Evolutionary conservation across 257 asterid species (phyloP), one percentile per base, ranked within the genome.

Genomic region (Solanum sitiens): DNA sequence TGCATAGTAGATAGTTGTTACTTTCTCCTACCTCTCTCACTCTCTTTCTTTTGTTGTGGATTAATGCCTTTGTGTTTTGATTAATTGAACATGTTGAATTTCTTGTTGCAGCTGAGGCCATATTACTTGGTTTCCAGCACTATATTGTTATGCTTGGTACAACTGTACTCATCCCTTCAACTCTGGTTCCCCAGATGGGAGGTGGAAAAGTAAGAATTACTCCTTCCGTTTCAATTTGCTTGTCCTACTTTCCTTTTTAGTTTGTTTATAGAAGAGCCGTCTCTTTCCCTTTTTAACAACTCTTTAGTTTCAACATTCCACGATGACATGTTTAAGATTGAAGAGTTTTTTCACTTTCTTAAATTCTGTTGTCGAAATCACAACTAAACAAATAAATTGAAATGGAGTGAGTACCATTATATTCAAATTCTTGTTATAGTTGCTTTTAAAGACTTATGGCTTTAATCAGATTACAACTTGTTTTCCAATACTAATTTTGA

Each of bases 131-230:
- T 13, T 97, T 97, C 89, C 99, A 97, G 74, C 98, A 97, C 96
- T 97, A 93, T 89, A 93, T 95, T 89, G 99, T 97, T 91, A 95
- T 97, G 99, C 98, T 97, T 76, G 99, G 99, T 40, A 93, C 98
- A 71, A 97, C 98, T 44, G 99, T 97, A 61, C 96, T 96, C 83
- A 97, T 97, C 30, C 99, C 98, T 47, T 75, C 98, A 80, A 30
- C 89, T 83, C 90, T 95, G 67, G 95, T 91, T 86, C 96, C 98
- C 11, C 99, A 97, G 89, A 97, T 97, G 98, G 99, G 98, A 56
- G 99, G 99, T 89, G 94, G 95, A 87, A 91, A 90, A 88, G 98
- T 95, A 93, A 94, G 92, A 5, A 39, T 18, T 65, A 37, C 72
- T 63, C 71, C 15, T 25, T 63, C 71, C 15, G 7, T 63, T 63